Evolutionary conservation across 176 grass and related monocot species (phyloP).

Genomic region (Rhynchospora pubera): DNA sequence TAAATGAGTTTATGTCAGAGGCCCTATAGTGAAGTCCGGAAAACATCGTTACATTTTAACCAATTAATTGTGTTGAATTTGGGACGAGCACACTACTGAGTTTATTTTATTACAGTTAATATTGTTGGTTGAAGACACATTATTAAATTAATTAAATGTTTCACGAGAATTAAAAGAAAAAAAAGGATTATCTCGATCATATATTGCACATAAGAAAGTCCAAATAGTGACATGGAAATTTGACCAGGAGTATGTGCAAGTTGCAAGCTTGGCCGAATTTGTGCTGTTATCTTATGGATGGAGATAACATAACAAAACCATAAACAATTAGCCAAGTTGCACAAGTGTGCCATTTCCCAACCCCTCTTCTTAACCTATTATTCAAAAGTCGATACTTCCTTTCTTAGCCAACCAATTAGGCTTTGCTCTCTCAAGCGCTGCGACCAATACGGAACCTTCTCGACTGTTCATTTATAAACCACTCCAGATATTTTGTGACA

Average conservation of each 20-base stretch:
- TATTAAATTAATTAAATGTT: background rate
- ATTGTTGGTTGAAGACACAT: background rate
- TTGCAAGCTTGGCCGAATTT: slow-evolving; percentile 9
- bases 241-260: slow-evolving; percentile 5
- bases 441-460: slow-evolving; percentile 6
- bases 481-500: background rate
- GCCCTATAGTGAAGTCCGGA: too few relatives aligned
- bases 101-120: background rate
- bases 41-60: background rate
- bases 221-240: slow-evolving; percentile 19
- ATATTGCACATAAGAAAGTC: background rate
- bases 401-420: background rate
- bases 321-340: slow-evolving; percentile 16
- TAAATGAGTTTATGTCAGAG: too few relatives aligned
- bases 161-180: background rate
- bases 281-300: background rate
- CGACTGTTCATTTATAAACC: background rate
- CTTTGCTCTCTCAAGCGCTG: background rate
- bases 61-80: background rate
- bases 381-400: slow-evolving; percentile 2
- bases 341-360: slow-evolving; percentile 14
- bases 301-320: slow-evolving; percentile 3
- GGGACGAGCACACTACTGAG: background rate
- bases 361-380: background rate
- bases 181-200: background rate